A percentile compares a stretch with the other conserved stretches of the same genome.
phyloP scores from a whole-genome alignment of 805 yeast genomes.

The Saccharomycopsis guyanensis region DNA sequence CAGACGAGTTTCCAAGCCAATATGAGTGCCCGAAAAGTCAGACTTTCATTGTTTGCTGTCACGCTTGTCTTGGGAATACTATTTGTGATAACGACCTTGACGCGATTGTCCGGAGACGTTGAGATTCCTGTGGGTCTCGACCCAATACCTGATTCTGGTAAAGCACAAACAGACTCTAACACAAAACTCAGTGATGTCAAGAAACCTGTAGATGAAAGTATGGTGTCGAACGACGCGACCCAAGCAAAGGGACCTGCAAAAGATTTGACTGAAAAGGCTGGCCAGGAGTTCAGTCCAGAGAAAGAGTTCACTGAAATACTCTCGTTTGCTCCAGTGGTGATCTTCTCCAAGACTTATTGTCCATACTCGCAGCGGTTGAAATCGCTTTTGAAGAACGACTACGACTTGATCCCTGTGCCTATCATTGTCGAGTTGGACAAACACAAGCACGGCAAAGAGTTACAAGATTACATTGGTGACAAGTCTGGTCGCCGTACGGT shows the following conservation, averaged over 20 bases:
- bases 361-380: slow-evolving; percentile 75
- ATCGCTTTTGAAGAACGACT: slow-evolving; percentile 51
- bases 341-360: slow-evolving; percentile 51
- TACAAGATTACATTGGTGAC: slow-evolving; percentile 64
- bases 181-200: slow-evolving; percentile 2
- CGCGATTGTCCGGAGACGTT: background rate
- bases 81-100: slow-evolving; percentile 7
- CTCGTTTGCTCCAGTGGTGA: slow-evolving; percentile 53
- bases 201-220: slow-evolving; percentile 29
- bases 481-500: slow-evolving; percentile 79
- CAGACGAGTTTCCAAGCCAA: too few species aligned
- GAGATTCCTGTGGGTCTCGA: background rate
- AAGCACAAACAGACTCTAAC: slow-evolving; percentile 3
- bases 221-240: slow-evolving; percentile 28
- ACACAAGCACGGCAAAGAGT: slow-evolving; percentile 64
- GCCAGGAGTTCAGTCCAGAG: slow-evolving; percentile 39
- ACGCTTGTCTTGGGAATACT: slow-evolving; percentile 12
- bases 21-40: slow-evolving; percentile 16
- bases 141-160: background rate
- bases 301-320: slow-evolving; percentile 51
- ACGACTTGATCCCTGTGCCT: slow-evolving; percentile 66
- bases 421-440: slow-evolving; percentile 73
- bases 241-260: slow-evolving; percentile 8
- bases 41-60: slow-evolving; percentile 17
- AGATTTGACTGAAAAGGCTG: slow-evolving; percentile 22